Percentiles rank a stretch among this genome's conserved stretches.
These are phyloP conservation scores for Backusella mclennaniae DNA, from an alignment of 192 early-diverging fungal species.

Conservation along the genomic window DNA sequence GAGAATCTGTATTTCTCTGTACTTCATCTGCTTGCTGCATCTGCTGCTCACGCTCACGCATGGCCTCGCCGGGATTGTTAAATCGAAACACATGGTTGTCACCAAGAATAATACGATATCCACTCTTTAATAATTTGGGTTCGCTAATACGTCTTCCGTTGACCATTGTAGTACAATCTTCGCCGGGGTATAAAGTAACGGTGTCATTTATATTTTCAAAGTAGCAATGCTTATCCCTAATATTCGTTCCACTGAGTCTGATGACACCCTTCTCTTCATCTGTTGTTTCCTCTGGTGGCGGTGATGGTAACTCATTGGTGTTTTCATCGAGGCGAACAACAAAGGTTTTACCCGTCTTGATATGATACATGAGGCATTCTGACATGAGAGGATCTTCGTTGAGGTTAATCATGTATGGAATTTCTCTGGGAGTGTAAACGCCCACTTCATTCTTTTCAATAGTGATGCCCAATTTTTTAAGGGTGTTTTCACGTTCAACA, in stretches of 20 bases:
- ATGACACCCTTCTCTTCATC: constrained; percentile 33
- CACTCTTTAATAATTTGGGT: constrained; percentile 59
- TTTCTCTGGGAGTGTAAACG: constrained; percentile 70
- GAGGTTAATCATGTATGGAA: constrained; percentile 86
- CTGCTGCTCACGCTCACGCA: constrained; percentile 26
- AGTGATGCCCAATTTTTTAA: constrained; percentile 78
- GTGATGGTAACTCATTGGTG: constrained; percentile 13
- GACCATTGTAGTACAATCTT: constrained; percentile 65
- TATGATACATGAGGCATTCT: constrained; percentile 87
- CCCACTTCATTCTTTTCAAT: constrained; percentile 72
- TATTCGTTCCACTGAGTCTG: constrained; percentile 57
- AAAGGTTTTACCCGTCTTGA: constrained; percentile 68
- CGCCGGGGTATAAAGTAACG: constrained; percentile 61
- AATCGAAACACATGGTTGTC: constrained; percentile 82
- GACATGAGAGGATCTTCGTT: constrained; percentile 89
- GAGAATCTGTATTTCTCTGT: background rate
- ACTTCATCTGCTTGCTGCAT: background rate
- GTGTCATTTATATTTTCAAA: constrained; percentile 64
- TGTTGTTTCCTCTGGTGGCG: background rate
- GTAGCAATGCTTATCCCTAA: constrained; percentile 65
- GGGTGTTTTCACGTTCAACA: constrained; percentile 64
- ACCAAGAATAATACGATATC: constrained; percentile 80
- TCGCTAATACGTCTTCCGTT: constrained; percentile 70
- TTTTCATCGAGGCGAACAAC: constrained; percentile 61
- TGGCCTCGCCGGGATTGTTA: constrained; percentile 72